Percentiles rank a stretch among this genome's conserved stretches.
Evolutionary conservation across 768 basidiomycete species (phyloP).

Genomic region (Trametes villosa): DNA sequence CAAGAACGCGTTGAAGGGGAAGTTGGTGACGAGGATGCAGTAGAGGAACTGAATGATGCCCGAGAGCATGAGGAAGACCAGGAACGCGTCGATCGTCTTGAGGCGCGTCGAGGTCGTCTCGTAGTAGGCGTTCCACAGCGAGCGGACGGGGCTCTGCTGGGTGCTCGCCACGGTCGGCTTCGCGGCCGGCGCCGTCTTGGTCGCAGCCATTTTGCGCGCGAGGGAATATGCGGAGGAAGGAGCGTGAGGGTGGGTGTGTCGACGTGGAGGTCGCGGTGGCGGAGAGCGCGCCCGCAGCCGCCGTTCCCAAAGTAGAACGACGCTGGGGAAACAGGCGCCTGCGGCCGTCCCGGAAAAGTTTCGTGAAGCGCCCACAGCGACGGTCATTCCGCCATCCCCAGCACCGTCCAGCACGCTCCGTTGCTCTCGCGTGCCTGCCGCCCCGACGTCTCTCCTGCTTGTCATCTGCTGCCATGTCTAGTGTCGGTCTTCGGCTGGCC

Average conservation of each 20-base stretch:
- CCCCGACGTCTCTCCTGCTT: not conserved
- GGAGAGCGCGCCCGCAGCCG: slow-evolving; percentile 16
- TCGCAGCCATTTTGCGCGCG: slow-evolving; percentile 39
- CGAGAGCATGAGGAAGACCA: slow-evolving; percentile 88
- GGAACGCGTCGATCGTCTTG: slow-evolving; percentile 93
- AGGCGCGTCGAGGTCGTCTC: slow-evolving; percentile 80
- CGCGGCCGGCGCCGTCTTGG: slow-evolving; percentile 37
- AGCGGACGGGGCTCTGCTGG: slow-evolving; percentile 44
- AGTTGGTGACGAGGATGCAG: slow-evolving; percentile 89
- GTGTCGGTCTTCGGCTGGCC: slow-evolving; percentile 22
- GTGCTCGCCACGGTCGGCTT: slow-evolving; percentile 22
- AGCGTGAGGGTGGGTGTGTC: slow-evolving; percentile 17
- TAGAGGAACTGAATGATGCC: slow-evolving; percentile 92
- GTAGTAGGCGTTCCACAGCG: slow-evolving; percentile 79
- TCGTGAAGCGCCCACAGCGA: slow-evolving; percentile 23
- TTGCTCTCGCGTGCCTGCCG: slow-evolving; percentile 13
- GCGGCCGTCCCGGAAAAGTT: slow-evolving; percentile 25
- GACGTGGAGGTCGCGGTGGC: slow-evolving; percentile 31
- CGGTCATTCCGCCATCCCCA: slow-evolving; percentile 6
- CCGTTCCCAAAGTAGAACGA: slow-evolving; percentile 14
- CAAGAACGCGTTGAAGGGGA: slow-evolving; percentile 96
- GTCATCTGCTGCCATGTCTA: slow-evolving; percentile 22
- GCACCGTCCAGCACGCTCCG: not conserved
- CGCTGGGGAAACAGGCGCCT: slow-evolving; percentile 9
- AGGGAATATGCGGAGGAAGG: slow-evolving; percentile 7